A percentile compares a stretch with the other conserved stretches of the same genome.
Conservation (phyloP, 148 eudicot species). For the Suaeda aralocaspica region DNA sequence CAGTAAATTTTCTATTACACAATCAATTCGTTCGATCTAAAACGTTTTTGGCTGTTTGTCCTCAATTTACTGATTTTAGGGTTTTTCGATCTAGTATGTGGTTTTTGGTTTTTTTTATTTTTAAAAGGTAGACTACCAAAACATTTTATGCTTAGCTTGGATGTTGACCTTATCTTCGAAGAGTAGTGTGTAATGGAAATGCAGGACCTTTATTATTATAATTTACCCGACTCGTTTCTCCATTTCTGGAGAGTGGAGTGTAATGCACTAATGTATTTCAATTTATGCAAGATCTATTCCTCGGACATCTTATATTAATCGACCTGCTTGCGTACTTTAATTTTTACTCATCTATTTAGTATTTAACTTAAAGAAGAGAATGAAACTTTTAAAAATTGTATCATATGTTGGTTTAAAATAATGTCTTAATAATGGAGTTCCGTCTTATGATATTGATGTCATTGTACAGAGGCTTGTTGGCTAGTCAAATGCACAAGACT, state of each 20-base stretch:
- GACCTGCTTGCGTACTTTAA: not conserved
- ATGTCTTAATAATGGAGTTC: not conserved
- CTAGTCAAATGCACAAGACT: constrained; percentile 79
- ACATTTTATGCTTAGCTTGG: not conserved
- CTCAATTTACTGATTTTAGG: no score
- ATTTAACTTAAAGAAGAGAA: no score
- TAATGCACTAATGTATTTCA: no score
- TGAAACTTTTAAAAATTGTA: not conserved
- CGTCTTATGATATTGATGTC: not conserved
- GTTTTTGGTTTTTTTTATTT: not conserved
- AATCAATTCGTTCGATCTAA: no score
- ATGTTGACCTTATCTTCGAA: not conserved
- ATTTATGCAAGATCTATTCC: no score
- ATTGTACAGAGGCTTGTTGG: constrained; percentile 73
- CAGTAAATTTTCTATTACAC: no score
- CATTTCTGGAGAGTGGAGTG: no score
- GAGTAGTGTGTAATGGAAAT: not conserved
- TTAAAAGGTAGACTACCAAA: not conserved
- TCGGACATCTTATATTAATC: not conserved
- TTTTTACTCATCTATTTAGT: not conserved
- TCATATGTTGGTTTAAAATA: not conserved
- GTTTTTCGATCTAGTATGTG: not conserved
- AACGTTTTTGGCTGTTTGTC: no score
- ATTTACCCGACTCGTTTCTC: no score
- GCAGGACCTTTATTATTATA: no score